Evolutionary conservation across 2,329 filamentous ascomycete genomes (phyloP), one percentile per base, ranked within the genome.

Genomic region (Fusarium agapanthi): DNA sequence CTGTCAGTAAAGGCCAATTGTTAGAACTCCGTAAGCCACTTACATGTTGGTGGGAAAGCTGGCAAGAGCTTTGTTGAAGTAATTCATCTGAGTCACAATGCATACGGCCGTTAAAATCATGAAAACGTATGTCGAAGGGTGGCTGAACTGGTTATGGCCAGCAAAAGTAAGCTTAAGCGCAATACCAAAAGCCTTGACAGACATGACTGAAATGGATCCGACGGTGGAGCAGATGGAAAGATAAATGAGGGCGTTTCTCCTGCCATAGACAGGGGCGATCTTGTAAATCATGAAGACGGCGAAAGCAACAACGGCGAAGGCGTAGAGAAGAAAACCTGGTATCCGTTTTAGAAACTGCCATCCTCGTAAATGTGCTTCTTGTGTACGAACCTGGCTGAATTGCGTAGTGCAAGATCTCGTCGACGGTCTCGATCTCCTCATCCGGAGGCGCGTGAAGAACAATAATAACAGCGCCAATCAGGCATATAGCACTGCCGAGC

Each of bases 1-100:
- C 16, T 22, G 35, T 68, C 41, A 70, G 69, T 28, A 61, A 40
- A 38, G 53, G 35, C 44, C 18, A 22, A 24, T 16, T 34, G 12
- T 18, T 18, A 12, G 8, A 32, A 15, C 24, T 28, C 12, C 9
- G 14, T 30, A 18, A 20, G 14, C 16, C 30, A 86, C 93, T 81
- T 88, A 97, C 95, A 99, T 97, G 77, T 97, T 97, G 37, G 96
- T 98, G 35, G 94, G 95, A 84, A 98, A 99, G 79, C 97, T 95
- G 82, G 94, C 97, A 67, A 99, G 86, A 13, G 96, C 96, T 84
- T 99, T 99, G 87, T 99, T 99, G 84, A 99, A 97, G 83, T 99
- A 99, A 83, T 99, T 99, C 96, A 99, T 98, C 86, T 99, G 96
- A 14, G 95, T 98, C 75, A 99, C 83, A 80, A 99, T 98, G 86